These are phyloP conservation scores for Sclerotinia borealis DNA, from an alignment of 2,329 filamentous ascomycete genomes.

Conservation along the genomic window DNA sequence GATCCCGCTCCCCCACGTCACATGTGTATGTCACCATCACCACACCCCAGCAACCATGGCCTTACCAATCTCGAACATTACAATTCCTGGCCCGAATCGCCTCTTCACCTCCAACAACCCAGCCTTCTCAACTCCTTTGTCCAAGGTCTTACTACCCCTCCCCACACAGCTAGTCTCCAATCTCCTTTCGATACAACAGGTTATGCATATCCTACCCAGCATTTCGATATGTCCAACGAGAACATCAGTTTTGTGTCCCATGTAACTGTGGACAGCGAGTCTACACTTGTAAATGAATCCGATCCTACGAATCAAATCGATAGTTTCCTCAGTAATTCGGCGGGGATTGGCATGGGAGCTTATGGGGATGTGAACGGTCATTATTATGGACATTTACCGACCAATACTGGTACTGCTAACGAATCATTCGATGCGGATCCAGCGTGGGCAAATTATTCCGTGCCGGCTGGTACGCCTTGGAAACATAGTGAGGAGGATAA, in stretches of 20 bases:
- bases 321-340: not conserved
- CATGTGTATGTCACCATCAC: slow-evolving; percentile 29
- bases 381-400: not conserved
- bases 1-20: slow-evolving; percentile 21
- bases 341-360: not conserved
- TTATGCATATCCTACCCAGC: slow-evolving; percentile 16
- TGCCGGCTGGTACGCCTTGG: not conserved
- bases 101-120: slow-evolving; percentile 21
- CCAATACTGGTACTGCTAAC: not conserved
- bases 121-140: slow-evolving; percentile 46
- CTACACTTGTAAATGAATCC: not conserved
- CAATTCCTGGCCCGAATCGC: slow-evolving; percentile 40
- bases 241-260: slow-evolving; percentile 36
- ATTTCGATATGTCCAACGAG: slow-evolving; percentile 21
- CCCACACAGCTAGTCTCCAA: slow-evolving; percentile 47
- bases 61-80: slow-evolving; percentile 53
- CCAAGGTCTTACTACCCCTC: slow-evolving; percentile 50
- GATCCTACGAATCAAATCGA: not conserved
- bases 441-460: not conserved
- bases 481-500: not conserved
- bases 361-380: not conserved
- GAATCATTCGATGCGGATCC: slow-evolving; percentile 3
- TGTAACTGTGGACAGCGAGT: slow-evolving; percentile 29
- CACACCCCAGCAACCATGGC: slow-evolving; percentile 30
- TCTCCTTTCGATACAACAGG: slow-evolving; percentile 20